Base-by-base conservation (phyloP, 2,329 filamentous ascomycete genomes). In the Colletotrichum euphorbiae region DNA sequence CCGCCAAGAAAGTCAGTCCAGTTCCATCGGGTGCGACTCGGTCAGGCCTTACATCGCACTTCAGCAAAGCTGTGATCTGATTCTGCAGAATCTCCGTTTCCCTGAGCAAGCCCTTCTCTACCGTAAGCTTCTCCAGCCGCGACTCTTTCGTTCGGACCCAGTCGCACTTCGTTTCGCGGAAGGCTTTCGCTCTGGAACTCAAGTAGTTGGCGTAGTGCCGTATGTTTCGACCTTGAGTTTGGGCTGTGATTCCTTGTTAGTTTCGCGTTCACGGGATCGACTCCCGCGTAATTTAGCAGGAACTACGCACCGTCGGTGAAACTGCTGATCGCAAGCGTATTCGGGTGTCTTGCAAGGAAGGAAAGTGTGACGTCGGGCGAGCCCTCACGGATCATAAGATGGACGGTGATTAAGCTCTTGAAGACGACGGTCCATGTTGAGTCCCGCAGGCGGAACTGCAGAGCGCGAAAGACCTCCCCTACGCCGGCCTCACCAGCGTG, bases 371-470 rank as follows among this genome's bases (percentile, higher is more conserved):
- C 92, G 77, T 98, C 93, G 38, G 91, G 90, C 71, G 94, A 91
- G 61, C 96, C 96, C 82, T 99, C 96, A 73, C 96, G 89, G 77
- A 99, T 96, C 96, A 99, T 98, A 70, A 98, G 84, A 79, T 99
- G 96, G 52, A 97, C 90, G 55, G 97, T 96, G 74, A 98, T 97
- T 73, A 99, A 85, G 74, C 93, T 91, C 84, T 99, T 99, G 90
- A 98, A 97, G 72, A 97, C 95, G 66, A 98, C 94, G n/a, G 96
- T 99, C 96, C 96, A 99, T 85, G 96, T 97, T 73, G 95, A 95
- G 79, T 99, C 96, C 77, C 94, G 91, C 72, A 99, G 82, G 59
- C 96, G 90, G 78, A 93, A 89, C 77, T 97, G 94, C 62, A 99
- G 84, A 46, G 94, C 93, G 69, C 96, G 91, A 79, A 99, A 98